These are phyloP conservation scores for Takakia lepidozioides DNA, from an alignment of 225 moss, liverwort and hornwort species.

Conservation along the genomic window DNA sequence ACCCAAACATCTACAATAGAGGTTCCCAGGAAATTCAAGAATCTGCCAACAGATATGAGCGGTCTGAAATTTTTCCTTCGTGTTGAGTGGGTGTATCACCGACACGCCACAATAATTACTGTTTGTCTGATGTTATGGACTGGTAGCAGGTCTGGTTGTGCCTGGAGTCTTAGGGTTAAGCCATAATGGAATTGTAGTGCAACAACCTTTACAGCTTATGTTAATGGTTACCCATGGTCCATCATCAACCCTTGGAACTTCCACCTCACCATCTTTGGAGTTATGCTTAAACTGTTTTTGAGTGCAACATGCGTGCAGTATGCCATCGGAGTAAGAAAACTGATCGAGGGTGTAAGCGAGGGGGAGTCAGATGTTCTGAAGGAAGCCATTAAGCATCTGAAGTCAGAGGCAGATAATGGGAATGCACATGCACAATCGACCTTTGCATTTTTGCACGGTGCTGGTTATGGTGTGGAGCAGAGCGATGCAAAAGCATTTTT, in stretches of 20 bases:
- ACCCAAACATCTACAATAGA: too few relatives aligned
- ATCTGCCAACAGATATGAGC: neutral
- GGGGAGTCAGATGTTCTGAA: conserved; percentile 56
- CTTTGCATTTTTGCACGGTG: conserved; percentile 74
- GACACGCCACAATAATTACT: neutral
- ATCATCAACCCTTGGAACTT: too few relatives aligned
- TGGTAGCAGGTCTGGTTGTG: neutral
- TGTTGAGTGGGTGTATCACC: neutral
- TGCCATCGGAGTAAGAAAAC: conserved; percentile 61
- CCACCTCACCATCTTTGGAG: too few relatives aligned
- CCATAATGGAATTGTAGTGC: too few relatives aligned
- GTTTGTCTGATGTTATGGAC: conserved; percentile 3
- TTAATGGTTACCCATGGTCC: too few relatives aligned
- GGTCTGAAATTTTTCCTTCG: neutral
- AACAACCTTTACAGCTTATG: too few relatives aligned
- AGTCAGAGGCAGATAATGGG: conserved; percentile 55
- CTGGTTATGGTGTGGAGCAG: conserved; percentile 57
- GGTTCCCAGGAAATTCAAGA: neutral
- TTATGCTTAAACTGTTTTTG: conserved; percentile 1
- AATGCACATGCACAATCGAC: conserved; percentile 91
- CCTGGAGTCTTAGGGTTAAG: too few relatives aligned
- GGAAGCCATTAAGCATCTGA: conserved; percentile 52
- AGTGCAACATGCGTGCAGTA: conserved; percentile 50
- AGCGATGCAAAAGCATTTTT: conserved; percentile 66
- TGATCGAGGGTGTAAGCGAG: conserved; percentile 60